Conservation (phyloP, 225 moss, liverwort and hornwort genomes). For the Physcomitrium patens region DNA sequence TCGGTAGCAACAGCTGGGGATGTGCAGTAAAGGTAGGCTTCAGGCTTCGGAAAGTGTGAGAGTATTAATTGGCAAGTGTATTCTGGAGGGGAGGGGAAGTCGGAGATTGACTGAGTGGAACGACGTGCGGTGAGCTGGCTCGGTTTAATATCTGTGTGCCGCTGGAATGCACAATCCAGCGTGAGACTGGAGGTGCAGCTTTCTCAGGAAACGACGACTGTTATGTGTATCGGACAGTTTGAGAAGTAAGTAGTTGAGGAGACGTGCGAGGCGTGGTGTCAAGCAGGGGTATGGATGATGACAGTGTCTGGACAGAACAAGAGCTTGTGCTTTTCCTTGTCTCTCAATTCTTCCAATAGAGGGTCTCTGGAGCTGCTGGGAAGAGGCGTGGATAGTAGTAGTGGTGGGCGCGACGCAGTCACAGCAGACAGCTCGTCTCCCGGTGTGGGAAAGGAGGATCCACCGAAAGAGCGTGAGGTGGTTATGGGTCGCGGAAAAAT, state of each 20-base stretch:
- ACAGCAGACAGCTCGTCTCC: constrained; percentile 48
- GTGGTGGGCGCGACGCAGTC: constrained; percentile 19
- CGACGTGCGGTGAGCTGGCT: background rate
- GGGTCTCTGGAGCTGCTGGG: constrained; percentile 20
- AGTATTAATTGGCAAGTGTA: too few species aligned
- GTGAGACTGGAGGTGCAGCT: too few species aligned
- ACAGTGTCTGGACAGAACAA: constrained; percentile 67
- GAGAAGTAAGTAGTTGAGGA: background rate
- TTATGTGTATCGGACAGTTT: background rate
- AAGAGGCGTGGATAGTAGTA: constrained; percentile 21
- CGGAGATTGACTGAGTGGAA: too few species aligned
- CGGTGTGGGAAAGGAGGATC: constrained; percentile 48
- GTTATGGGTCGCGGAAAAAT: constrained; percentile 75
- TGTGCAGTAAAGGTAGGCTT: too few species aligned
- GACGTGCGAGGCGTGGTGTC: background rate
- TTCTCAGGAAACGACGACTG: background rate
- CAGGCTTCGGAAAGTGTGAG: too few species aligned
- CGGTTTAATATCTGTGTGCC: background rate
- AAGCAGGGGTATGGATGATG: constrained; percentile 60
- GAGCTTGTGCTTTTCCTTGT: constrained; percentile 52
- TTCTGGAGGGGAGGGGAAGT: too few species aligned
- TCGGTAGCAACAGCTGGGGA: too few species aligned
- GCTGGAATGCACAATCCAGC: background rate
- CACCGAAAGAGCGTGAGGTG: constrained; percentile 47
- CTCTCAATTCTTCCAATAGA: constrained; percentile 39